Evolutionary conservation across 2,329 filamentous ascomycete genomes (phyloP), one percentile per base, ranked within the genome.

Genomic region (Magnaporthiopsis poae): DNA sequence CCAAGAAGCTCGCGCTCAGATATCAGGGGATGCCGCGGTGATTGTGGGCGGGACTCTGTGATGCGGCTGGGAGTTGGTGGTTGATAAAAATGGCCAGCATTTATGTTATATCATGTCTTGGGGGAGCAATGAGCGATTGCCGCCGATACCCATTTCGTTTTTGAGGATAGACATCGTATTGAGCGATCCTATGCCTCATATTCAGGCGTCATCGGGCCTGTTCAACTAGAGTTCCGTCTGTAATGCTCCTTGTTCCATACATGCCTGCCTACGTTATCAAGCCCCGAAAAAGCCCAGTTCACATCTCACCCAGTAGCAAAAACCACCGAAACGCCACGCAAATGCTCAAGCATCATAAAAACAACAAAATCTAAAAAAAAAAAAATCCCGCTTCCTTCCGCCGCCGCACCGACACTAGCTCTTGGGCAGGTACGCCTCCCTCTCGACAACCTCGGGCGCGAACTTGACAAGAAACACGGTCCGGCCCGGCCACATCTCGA

Each of bases 401-500:
- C 5, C 35, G 11, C 11, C 35, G 35, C 36, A 52, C 59, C 59
- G 29, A 13, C 33, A 52, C 36, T 59, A 65, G 27, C 73, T 78
- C 78, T 89, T 87, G 67, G 87, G 89, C 72, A 96, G 76, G 72
- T 92, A 90, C 68, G 88, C 88, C 82, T 99, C 95, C 75, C 95
- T 83, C 81, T 98, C 94, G 76, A 98, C 81, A 60, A 98, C 94
- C 76, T 92, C 90, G n/a, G 88, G 83, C 70, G 91, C 88, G 75
- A 99, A 99, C 78, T 94, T 92, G 74, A 99, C 88, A 76, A 99
- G 77, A 75, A 97, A 99, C 39, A 99, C 93, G 61, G 95, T 99
- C 81, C 95, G 91, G 46, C 91, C 91, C 0, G 95, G 95, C 93
- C 94, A 98, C 87, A 98, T 89, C 73, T 94, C 91, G 70, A 88